Base-by-base conservation (phyloP, 2,329 filamentous ascomycete species). In the Apiospora malaysiana region DNA sequence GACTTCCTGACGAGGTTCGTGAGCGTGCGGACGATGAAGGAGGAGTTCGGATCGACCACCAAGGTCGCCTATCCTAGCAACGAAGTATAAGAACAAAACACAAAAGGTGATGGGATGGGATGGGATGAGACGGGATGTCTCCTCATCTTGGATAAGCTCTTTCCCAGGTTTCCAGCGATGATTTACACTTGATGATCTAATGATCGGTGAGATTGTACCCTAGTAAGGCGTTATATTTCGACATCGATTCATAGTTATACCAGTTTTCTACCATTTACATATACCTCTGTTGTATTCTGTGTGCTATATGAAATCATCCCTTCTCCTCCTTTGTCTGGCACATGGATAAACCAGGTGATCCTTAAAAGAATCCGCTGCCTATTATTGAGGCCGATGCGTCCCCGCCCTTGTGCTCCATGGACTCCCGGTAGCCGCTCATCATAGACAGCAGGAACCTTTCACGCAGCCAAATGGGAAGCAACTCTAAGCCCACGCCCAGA, bases 51-150 rank as follows among this genome's bases (percentile, higher is more conserved):
- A 72, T 83, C 89, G 4, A 91, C 89, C 45, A 86, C 86, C 45
- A 85, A 86, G 80, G 90, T 94, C 43, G 80, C 80, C 69, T 94
- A 94, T 80, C 90, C 91, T 25, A 93, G 91, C 82, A 94, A 94
- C 80, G 90, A 91, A 81, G 81, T 86, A 25, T 90, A 80, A 68
- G 40, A 56, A 40, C 51, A 59, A 63, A 63, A 63, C 2, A 46
- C 21, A n/a, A n/a, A n/a, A n/a, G 43, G 18, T 21, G 43, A 46
- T 21, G 14, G 27, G 16, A 37, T 9, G 27, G 9, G 21, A 63
- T n/a, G 21, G 18, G 21, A 45, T 45, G 42, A 14, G 42, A 45
- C 12, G 42, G 42, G 42, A 45, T 18, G 42, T 45, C 42, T 45
- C 27, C 32, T 32, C 27, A 37, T 2, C 18, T 21, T 59, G 7